These are phyloP conservation scores for Pichia sporocuriosa DNA, from an alignment of 805 yeast genomes.

Conservation along the genomic window DNA sequence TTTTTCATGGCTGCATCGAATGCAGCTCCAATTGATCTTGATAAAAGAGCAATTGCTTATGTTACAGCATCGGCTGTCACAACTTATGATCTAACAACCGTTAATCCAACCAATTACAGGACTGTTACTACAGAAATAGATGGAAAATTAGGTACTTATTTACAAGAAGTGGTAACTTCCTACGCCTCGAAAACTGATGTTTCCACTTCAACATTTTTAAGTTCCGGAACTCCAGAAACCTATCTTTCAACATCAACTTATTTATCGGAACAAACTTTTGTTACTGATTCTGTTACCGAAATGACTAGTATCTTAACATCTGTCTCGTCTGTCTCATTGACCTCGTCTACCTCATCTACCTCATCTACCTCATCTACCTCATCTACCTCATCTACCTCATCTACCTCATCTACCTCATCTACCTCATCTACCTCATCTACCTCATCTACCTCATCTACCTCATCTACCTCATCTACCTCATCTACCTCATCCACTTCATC, in stretches of 20 bases:
- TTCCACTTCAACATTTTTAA: slow-evolving; percentile 5
- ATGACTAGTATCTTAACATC: no score
- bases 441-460: slow-evolving; percentile 3
- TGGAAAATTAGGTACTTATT: slow-evolving; percentile 17
- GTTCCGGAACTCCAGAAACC: slow-evolving; percentile 6
- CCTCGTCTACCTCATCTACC: slow-evolving; percentile 13
- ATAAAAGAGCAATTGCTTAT: slow-evolving; percentile 24
- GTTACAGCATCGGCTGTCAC: slow-evolving; percentile 25
- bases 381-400: slow-evolving; percentile 4
- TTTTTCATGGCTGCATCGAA: slow-evolving; percentile 1
- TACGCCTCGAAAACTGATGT: slow-evolving; percentile 19
- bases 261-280: background rate
- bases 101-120: slow-evolving; percentile 13
- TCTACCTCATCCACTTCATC: slow-evolving; percentile 34
- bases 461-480: slow-evolving; percentile 10
- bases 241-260: slow-evolving; percentile 7
- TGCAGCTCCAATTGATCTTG: slow-evolving; percentile 4
- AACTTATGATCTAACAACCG: slow-evolving; percentile 15
- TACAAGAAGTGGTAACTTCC: slow-evolving; percentile 26
- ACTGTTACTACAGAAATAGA: slow-evolving; percentile 18
- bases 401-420: slow-evolving; percentile 13
- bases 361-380: slow-evolving; percentile 11
- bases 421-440: slow-evolving; percentile 27
- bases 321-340: slow-evolving; percentile 21
- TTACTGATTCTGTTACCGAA: slow-evolving; percentile 4